These are phyloP conservation scores for Fistulifera solaris DNA, from an alignment of 108 stramenopile genomes.

Conservation along the genomic window DNA sequence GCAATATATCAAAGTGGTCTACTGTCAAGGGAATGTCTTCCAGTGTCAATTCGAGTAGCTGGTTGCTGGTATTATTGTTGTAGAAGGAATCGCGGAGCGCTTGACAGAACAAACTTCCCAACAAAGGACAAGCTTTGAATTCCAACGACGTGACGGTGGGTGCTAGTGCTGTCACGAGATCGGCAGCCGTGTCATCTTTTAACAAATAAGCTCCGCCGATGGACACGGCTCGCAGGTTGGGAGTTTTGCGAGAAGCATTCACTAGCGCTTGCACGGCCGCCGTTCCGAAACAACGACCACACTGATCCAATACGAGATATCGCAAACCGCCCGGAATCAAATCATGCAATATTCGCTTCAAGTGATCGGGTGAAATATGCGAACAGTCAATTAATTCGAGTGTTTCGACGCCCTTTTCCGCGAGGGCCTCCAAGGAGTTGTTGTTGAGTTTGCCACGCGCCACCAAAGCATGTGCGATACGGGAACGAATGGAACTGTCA, in stretches of 20 bases:
- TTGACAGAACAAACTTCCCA: constrained; percentile 40
- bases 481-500: constrained; percentile 44
- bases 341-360: constrained; percentile 19
- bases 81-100: constrained; percentile 13
- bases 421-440: constrained; percentile 57
- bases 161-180: constrained; percentile 31
- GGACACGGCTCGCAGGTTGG: constrained; percentile 41
- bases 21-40: constrained; percentile 41
- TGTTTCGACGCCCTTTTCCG: constrained; percentile 55
- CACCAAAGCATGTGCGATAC: constrained; percentile 53
- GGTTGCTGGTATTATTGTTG: not conserved
- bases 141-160: constrained; percentile 56
- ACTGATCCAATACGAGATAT: constrained; percentile 51
- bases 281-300: constrained; percentile 66
- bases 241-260: constrained; percentile 14
- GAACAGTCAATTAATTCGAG: constrained; percentile 69
- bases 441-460: constrained; percentile 50
- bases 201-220: constrained; percentile 73
- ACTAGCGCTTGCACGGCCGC: constrained; percentile 41
- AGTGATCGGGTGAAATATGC: constrained; percentile 48
- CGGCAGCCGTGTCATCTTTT: constrained; percentile 51
- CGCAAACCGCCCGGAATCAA: constrained; percentile 38
- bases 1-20: constrained; percentile 29
- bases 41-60: constrained; percentile 55
- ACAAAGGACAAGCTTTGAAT: constrained; percentile 59